A percentile compares a stretch with the other conserved stretches of the same genome.
phyloP scores from a whole-genome alignment of 257 asterid species.

The Nicotiana sylvestris region DNA sequence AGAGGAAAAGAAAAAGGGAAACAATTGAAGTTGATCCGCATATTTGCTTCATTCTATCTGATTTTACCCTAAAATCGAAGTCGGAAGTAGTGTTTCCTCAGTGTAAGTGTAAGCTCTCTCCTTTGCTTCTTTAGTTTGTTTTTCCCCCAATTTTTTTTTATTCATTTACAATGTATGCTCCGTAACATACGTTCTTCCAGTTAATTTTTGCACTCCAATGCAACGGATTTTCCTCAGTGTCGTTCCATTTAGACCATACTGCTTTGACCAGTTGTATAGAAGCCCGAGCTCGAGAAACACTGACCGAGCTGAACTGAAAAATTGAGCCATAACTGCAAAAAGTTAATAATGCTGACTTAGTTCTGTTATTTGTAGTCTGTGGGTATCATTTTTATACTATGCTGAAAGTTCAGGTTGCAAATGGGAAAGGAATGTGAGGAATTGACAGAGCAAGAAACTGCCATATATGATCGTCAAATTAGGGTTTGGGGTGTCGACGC shows the following conservation, averaged over 20 bases:
- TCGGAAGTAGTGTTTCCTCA: not conserved
- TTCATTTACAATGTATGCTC: not conserved
- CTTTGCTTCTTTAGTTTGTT: not conserved
- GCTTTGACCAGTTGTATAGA: not conserved
- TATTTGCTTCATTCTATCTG: not conserved
- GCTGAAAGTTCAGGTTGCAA: not conserved
- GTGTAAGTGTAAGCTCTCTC: not conserved
- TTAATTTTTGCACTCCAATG: not conserved
- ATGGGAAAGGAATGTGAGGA: constrained; percentile 16
- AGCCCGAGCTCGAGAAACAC: not conserved
- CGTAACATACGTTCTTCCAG: too few relatives aligned
- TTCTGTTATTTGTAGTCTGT: not conserved
- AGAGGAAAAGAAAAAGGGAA: not conserved
- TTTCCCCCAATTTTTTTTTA: too few relatives aligned
- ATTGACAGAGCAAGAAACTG: constrained; percentile 71
- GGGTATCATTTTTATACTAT: not conserved
- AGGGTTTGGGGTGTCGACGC: constrained; percentile 99
- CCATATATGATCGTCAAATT: constrained; percentile 82
- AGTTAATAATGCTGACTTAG: not conserved
- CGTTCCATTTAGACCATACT: too few relatives aligned
- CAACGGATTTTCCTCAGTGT: not conserved
- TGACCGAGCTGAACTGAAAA: not conserved
- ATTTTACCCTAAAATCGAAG: not conserved
- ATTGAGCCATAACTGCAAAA: not conserved
- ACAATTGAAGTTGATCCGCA: too few relatives aligned